These are phyloP conservation scores for Geoglossum glabrum DNA, from an alignment of 495 filamentous ascomycete genomes.

Conservation along the genomic window DNA sequence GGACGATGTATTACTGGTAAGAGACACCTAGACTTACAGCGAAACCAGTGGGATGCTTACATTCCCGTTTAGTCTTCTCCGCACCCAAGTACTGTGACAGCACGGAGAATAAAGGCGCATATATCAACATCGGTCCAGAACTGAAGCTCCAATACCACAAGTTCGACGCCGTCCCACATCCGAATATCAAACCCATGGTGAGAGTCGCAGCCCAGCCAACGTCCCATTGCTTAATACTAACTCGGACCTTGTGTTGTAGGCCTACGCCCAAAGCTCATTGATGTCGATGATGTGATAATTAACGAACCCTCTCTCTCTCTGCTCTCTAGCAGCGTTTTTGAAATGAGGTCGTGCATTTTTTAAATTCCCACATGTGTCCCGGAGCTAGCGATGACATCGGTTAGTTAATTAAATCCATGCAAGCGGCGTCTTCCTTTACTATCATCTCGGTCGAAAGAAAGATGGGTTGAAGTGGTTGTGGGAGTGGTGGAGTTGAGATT, in stretches of 20 bases:
- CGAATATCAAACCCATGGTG: constrained; percentile 87
- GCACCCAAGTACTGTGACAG: constrained; percentile 95
- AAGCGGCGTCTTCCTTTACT: background rate
- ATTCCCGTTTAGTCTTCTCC: constrained; percentile 52
- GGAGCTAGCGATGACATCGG: too few relatives aligned
- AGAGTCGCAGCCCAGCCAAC: constrained; percentile 15
- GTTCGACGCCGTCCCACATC: constrained; percentile 93
- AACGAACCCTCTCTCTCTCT: background rate
- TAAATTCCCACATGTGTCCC: too few relatives aligned
- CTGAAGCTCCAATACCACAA: constrained; percentile 79
- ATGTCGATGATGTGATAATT: constrained; percentile 6
- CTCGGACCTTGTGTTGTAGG: background rate
- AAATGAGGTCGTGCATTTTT: background rate
- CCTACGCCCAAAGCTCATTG: constrained; percentile 3
- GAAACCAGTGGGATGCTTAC: background rate
- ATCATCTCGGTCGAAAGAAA: too few relatives aligned
- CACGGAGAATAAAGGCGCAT: constrained; percentile 94
- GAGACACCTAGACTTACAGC: constrained; percentile 3
- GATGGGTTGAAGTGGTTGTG: too few relatives aligned
- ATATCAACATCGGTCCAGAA: constrained; percentile 89
- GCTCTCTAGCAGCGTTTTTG: too few relatives aligned
- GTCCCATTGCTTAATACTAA: background rate
- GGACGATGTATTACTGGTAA: constrained; percentile 86
- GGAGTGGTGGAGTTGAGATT: too few relatives aligned
- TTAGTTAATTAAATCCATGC: too few relatives aligned